Evolutionary conservation across 441 rosid species (phyloP), one percentile per base, ranked within the genome.

Genomic region (Erodium texanum): DNA sequence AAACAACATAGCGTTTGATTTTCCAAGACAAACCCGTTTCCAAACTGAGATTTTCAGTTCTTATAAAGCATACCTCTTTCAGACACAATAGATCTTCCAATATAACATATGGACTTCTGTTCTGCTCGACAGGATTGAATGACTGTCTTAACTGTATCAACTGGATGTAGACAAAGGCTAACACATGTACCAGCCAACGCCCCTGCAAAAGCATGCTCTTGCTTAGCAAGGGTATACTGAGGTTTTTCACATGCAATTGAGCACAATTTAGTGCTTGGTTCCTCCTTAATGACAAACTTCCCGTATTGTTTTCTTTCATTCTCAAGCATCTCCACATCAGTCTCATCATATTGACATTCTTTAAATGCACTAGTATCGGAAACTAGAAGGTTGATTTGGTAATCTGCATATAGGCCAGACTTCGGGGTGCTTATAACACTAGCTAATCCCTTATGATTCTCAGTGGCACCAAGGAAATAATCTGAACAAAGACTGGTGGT

Each of bases 81-180:
- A 45, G 92, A 86, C 76, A 90, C 78, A 70, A 90, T 85, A 43
- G 93, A 86, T 82, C 85, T 85, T 73, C 94, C 94, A 52, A 86
- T 83, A 68, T 68, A 38, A 70, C 68, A 82, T 23, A 87, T 65
- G 52, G 98, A 84, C 85, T 82, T 89, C 82, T 90, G 81, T 71
- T 80, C 89, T 12, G 78, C 82, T 61, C 15, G 82, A 71, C 91
- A 84, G 75, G 96, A 86, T 77, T 93, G 97, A 75, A 80, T 70
- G 70, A 82, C 85, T 68, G 98, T 93, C 82, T 92, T 92, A 61
- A 89, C 71, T 24, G 97, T 93, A 78, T 93, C 97, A 36, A 93
- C 84, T 66, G 97, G 98, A 77, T 93, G 97, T 68, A 93, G 86
- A 81, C 94, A 93, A 65, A 93, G 86, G 82, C 97, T 93, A 67